Percentiles rank a stretch among this genome's conserved stretches.
Conservation (phyloP, 192 early-diverging fungal genomes). For the Podila minutissima region DNA sequence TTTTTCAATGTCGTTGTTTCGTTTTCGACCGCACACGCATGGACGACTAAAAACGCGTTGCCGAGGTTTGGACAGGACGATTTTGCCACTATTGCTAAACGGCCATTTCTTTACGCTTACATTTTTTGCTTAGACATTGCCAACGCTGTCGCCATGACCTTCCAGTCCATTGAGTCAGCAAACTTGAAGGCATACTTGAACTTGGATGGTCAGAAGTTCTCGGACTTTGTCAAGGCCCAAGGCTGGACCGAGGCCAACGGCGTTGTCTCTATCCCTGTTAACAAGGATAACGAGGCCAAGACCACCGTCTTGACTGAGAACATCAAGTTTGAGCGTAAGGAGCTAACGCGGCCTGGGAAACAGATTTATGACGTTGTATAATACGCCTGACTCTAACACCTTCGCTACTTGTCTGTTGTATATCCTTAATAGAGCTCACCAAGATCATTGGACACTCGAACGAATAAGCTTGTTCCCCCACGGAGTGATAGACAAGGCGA, state of each 20-base stretch:
- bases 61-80: too few relatives aligned
- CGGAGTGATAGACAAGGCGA: too few relatives aligned
- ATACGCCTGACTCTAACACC: neutral
- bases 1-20: conserved; percentile 2
- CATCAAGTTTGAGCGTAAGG: conserved; percentile 85
- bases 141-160: conserved; percentile 77
- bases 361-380: neutral
- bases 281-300: conserved; percentile 88
- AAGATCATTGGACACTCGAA: conserved; percentile 52
- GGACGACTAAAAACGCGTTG: too few relatives aligned
- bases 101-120: neutral
- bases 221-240: conserved; percentile 63
- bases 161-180: conserved; percentile 79
- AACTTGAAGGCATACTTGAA: conserved; percentile 72
- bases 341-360: neutral
- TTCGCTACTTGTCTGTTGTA: neutral
- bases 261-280: conserved; percentile 78
- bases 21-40: neutral
- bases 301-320: conserved; percentile 86
- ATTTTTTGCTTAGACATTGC: conserved; percentile 67
- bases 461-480: neutral
- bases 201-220: conserved; percentile 72
- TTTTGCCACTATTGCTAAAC: too few relatives aligned
- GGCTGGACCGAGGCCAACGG: conserved; percentile 70
- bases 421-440: conserved; percentile 39